Conservation (phyloP, 352 stramenopile species). For the Pythium chondricola region DNA sequence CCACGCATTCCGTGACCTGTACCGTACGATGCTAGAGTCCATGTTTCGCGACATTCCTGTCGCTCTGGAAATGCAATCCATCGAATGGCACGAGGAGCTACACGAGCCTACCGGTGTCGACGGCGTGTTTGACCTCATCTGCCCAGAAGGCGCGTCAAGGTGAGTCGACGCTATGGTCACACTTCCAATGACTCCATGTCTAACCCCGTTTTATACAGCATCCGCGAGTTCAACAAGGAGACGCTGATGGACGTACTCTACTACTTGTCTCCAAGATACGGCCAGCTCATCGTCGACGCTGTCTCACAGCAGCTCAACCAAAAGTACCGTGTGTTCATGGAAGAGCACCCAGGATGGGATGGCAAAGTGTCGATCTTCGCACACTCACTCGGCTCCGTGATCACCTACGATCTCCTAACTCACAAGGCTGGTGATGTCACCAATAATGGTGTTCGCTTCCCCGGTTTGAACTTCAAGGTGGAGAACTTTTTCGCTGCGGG, state of each 20-base stretch:
- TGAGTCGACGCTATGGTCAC: slow-evolving; percentile 27
- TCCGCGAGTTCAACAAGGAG: slow-evolving; percentile 92
- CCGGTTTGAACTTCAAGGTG: slow-evolving; percentile 77
- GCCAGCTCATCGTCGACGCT: slow-evolving; percentile 89
- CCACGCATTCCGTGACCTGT: slow-evolving; percentile 73
- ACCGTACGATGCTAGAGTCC: slow-evolving; percentile 65
- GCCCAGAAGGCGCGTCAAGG: slow-evolving; percentile 63
- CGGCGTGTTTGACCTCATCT: slow-evolving; percentile 81
- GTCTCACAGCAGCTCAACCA: slow-evolving; percentile 85
- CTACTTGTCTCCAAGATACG: slow-evolving; percentile 88
- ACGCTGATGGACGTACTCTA: slow-evolving; percentile 93
- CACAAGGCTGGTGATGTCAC: slow-evolving; percentile 56
- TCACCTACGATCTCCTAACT: slow-evolving; percentile 90
- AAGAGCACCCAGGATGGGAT: slow-evolving; percentile 82
- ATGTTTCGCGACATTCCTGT: slow-evolving; percentile 80
- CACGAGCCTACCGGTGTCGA: slow-evolving; percentile 81
- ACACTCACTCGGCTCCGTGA: slow-evolving; percentile 88
- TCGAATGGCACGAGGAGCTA: slow-evolving; percentile 88
- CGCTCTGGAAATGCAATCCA: slow-evolving; percentile 82
- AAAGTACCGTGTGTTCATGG: slow-evolving; percentile 89
- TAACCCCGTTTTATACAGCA: too few relatives aligned
- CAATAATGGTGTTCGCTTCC: slow-evolving; percentile 64
- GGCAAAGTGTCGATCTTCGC: slow-evolving; percentile 88
- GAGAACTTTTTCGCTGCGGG: slow-evolving; percentile 84
- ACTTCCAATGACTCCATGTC: too few relatives aligned